Percentiles rank a stretch among this genome's conserved stretches.
These are phyloP conservation scores for Hypoxylon sp. DNA, from an alignment of 2,329 filamentous ascomycete species.

Conservation along the genomic window DNA sequence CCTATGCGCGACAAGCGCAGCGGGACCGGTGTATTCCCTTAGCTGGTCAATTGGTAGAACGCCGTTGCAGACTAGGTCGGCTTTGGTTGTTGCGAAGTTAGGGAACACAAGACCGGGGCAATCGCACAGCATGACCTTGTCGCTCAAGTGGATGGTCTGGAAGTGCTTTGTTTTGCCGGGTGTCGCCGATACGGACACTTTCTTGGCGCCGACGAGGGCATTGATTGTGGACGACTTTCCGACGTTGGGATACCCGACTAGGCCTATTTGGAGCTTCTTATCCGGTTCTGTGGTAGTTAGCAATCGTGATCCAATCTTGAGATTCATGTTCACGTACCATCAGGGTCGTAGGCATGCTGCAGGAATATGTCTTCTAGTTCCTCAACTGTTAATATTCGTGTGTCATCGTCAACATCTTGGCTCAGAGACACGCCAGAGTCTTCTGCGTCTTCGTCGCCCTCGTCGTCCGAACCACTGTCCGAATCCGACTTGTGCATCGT, in stretches of 20 bases:
- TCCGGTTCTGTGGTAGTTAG: conserved; percentile 51
- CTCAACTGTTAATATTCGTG: conserved; percentile 87
- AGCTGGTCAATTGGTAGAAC: conserved; percentile 96
- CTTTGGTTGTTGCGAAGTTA: conserved; percentile 96
- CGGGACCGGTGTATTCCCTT: conserved; percentile 89
- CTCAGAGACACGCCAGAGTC: conserved; percentile 49
- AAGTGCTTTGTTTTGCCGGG: conserved; percentile 99
- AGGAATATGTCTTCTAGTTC: conserved; percentile 92
- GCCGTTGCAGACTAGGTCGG: conserved; percentile 93
- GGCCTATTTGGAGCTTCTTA: conserved; percentile 83
- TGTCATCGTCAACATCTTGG: conserved; percentile 63
- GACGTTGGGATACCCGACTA: conserved; percentile 98
- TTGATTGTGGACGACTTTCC: conserved; percentile 99
- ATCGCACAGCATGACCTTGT: conserved; percentile 91
- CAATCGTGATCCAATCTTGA: neutral
- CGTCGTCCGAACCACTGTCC: conserved; percentile 41
- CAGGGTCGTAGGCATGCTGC: conserved; percentile 68
- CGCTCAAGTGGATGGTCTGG: conserved; percentile 94
- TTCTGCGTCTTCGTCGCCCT: conserved; percentile 48
- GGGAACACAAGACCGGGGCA: conserved; percentile 98
- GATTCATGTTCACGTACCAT: conserved; percentile 52
- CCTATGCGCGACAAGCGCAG: conserved; percentile 80
- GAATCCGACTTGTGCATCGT: conserved; percentile 40
- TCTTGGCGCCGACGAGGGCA: conserved; percentile 96
- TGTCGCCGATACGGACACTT: conserved; percentile 96